A percentile compares a stretch with the other conserved stretches of the same genome.
Evolutionary conservation across 139 green algal species (phyloP).

Genomic region (Chlorella sp.): DNA sequence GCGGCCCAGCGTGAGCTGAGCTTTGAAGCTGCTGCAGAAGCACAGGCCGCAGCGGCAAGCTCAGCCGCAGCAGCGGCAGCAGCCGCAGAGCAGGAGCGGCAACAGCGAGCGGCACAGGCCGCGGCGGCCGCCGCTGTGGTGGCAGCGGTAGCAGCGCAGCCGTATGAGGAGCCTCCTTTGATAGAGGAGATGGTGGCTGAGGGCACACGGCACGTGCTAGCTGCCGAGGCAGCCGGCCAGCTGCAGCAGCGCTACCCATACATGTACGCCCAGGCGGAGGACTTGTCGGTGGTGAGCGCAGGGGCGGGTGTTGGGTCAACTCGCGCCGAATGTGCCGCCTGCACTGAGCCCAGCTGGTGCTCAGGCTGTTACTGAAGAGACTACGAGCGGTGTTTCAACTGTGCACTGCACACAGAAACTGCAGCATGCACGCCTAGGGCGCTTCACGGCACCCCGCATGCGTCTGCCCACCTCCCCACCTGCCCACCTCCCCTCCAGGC

Average conservation of each 20-base stretch:
- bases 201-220: slow-evolving; percentile 58
- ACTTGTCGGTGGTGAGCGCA: slow-evolving; percentile 62
- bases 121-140: background rate
- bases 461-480: background rate
- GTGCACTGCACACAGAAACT: no score
- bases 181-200: slow-evolving; percentile 67
- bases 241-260: slow-evolving; percentile 68
- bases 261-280: slow-evolving; percentile 65
- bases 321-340: no score
- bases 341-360: no score
- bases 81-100: background rate
- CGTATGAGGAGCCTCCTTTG: slow-evolving; percentile 47
- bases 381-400: no score
- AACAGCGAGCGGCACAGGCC: slow-evolving; percentile 13
- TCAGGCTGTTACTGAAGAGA: no score
- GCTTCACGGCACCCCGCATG: no score
- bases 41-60: background rate
- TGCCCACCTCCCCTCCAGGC: background rate
- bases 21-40: background rate
- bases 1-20: background rate
- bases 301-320: background rate
- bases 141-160: background rate
- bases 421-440: no score
- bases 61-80: background rate
- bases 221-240: slow-evolving; percentile 50